phyloP scores from a whole-genome alignment of 2,329 filamentous ascomycete genomes.

The Chaetothyriales sp. region DNA sequence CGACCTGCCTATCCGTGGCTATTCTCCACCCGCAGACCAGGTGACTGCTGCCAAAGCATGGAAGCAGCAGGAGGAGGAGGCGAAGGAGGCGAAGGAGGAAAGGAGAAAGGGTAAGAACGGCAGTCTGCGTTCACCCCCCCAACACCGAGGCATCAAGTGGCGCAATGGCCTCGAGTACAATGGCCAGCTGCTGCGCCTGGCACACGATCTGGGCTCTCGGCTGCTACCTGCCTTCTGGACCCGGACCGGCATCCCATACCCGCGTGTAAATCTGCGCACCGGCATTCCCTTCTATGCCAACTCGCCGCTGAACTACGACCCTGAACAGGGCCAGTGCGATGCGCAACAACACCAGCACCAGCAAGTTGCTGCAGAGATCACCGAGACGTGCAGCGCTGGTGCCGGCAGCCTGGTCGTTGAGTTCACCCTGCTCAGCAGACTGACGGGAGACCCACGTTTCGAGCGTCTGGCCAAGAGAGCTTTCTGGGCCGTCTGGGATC shows the following conservation, averaged over 20 bases:
- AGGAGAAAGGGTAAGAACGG: background rate
- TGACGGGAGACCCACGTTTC: constrained; percentile 76
- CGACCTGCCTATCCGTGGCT: constrained; percentile 72
- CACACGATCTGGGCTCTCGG: constrained; percentile 67
- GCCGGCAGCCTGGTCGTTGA: constrained; percentile 92
- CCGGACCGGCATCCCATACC: constrained; percentile 80
- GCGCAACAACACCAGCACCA: constrained; percentile 3
- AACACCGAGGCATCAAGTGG: constrained; percentile 45
- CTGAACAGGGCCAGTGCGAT: constrained; percentile 10
- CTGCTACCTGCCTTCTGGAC: constrained; percentile 87
- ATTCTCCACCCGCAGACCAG: constrained; percentile 38
- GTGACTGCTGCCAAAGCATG: constrained; percentile 26
- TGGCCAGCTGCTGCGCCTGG: constrained; percentile 78
- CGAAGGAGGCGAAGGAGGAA: constrained; percentile 15
- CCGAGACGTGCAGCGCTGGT: constrained; percentile 90
- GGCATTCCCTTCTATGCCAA: constrained; percentile 88
- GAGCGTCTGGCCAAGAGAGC: constrained; percentile 79
- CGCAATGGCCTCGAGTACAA: constrained; percentile 66
- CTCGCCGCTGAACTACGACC: constrained; percentile 50
- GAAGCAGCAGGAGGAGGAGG: constrained; percentile 21
- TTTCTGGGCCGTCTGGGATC: constrained; percentile 93
- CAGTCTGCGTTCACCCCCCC: background rate
- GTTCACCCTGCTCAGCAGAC: constrained; percentile 74
- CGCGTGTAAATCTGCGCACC: constrained; percentile 75
- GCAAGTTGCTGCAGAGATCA: constrained; percentile 49